phyloP scores from a whole-genome alignment of 2,329 filamentous ascomycete species.

The Ceratocystiopsis brevicomis region DNA sequence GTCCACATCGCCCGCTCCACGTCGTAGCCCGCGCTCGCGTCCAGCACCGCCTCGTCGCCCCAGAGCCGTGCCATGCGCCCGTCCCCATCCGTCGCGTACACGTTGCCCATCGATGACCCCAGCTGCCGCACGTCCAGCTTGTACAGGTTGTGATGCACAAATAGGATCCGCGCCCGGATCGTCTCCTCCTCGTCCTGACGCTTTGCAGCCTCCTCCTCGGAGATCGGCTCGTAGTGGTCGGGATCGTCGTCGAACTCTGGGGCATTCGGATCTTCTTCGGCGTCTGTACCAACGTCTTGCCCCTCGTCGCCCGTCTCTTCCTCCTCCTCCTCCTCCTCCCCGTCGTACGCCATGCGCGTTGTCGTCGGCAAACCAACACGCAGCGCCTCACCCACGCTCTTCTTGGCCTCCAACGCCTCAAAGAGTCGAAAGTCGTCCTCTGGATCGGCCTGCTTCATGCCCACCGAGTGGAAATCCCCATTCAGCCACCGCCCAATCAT shows the following conservation, averaged over 20 bases:
- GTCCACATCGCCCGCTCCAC: constrained; percentile 17
- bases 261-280: background rate
- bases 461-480: constrained; percentile 10
- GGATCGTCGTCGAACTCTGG: too few relatives aligned
- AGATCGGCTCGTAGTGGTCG: background rate
- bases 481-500: constrained; percentile 17
- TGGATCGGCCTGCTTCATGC: constrained; percentile 16
- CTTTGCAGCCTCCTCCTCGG: constrained; percentile 1
- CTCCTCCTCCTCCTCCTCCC: background rate
- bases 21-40: constrained; percentile 14
- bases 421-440: constrained; percentile 12
- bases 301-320: too few relatives aligned
- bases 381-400: too few relatives aligned
- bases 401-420: background rate
- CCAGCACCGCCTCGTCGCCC: constrained; percentile 12
- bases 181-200: background rate
- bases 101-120: constrained; percentile 7
- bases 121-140: constrained; percentile 17
- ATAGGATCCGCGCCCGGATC: constrained; percentile 12
- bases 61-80: constrained; percentile 14
- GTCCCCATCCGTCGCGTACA: constrained; percentile 9
- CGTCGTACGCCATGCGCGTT: background rate
- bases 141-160: constrained; percentile 20
- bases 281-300: background rate
- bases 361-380: background rate